phyloP scores from a whole-genome alignment of 2,329 filamentous ascomycete species.

The Phyllosticta ampelicida region DNA sequence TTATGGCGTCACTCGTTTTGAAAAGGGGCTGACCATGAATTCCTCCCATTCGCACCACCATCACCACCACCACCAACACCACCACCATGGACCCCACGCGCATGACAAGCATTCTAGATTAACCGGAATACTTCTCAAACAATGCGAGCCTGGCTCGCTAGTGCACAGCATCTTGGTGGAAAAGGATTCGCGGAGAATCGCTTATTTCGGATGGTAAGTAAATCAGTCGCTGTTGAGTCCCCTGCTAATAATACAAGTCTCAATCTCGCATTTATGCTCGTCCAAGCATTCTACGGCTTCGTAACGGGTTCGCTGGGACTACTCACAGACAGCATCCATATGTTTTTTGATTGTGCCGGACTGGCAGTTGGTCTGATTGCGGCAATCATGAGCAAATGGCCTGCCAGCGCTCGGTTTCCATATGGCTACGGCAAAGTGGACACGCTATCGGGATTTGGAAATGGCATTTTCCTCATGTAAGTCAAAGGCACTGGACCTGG shows the following conservation, averaged over 20 bases:
- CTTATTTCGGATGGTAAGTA: conserved; percentile 86
- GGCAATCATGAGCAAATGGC: conserved; percentile 94
- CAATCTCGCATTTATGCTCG: conserved; percentile 88
- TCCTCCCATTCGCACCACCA: conserved; percentile 13
- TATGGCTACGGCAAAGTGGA: conserved; percentile 97
- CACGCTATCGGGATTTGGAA: conserved; percentile 89
- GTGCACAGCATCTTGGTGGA: conserved; percentile 79
- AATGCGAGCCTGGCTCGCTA: conserved; percentile 61
- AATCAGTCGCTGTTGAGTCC: background rate
- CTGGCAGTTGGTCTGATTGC: conserved; percentile 83
- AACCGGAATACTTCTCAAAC: conserved; percentile 61
- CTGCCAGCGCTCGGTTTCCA: conserved; percentile 75
- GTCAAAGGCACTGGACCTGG: conserved; percentile 19
- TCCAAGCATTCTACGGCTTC: conserved; percentile 91
- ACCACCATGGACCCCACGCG: conserved; percentile 11
- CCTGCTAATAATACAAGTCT: conserved; percentile 43
- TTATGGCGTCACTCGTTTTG: conserved; percentile 3
- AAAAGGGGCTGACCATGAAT: background rate
- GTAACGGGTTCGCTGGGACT: conserved; percentile 86
- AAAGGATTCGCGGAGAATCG: conserved; percentile 86
- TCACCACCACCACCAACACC: conserved; percentile 15
- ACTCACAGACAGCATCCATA: conserved; percentile 96
- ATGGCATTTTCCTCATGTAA: conserved; percentile 86
- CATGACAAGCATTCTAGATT: conserved; percentile 51
- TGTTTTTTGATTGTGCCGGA: conserved; percentile 97